Conservation (phyloP, 2,329 filamentous ascomycete species). For the Talaromyces sp. region DNA sequence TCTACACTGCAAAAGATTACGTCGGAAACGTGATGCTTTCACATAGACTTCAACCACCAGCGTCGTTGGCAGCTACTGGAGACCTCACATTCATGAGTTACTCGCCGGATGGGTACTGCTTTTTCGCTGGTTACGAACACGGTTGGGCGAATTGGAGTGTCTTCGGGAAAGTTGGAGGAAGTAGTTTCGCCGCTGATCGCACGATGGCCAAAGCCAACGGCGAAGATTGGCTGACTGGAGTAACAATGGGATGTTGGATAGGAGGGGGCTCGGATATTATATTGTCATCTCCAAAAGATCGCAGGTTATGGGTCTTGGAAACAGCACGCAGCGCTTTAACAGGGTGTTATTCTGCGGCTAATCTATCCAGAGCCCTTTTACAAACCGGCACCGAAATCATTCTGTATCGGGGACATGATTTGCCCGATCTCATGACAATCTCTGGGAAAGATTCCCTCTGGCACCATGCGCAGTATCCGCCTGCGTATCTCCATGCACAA, state of each 20-base stretch:
- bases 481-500: conserved; percentile 79
- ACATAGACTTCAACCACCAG: conserved; percentile 68
- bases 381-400: conserved; percentile 86
- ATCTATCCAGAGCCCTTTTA: conserved; percentile 81
- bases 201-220: conserved; percentile 61
- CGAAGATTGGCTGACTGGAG: conserved; percentile 79
- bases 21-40: conserved; percentile 86
- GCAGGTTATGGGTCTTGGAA: conserved; percentile 80
- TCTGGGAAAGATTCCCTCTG: conserved; percentile 91
- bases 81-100: conserved; percentile 71
- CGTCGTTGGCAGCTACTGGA: conserved; percentile 65
- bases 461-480: conserved; percentile 85
- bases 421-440: conserved; percentile 84
- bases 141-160: conserved; percentile 98
- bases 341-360: conserved; percentile 85
- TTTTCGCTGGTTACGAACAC: conserved; percentile 87
- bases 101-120: conserved; percentile 91
- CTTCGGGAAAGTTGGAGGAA: conserved; percentile 84
- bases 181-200: conserved; percentile 71
- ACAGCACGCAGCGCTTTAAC: conserved; percentile 92
- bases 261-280: conserved; percentile 83
- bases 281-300: conserved; percentile 64
- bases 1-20: conserved; percentile 94
- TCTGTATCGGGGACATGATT: conserved; percentile 88
- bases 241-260: conserved; percentile 77